Base-by-base conservation (phyloP, 2,329 filamentous ascomycete species). In the Xylaria polymorpha region DNA sequence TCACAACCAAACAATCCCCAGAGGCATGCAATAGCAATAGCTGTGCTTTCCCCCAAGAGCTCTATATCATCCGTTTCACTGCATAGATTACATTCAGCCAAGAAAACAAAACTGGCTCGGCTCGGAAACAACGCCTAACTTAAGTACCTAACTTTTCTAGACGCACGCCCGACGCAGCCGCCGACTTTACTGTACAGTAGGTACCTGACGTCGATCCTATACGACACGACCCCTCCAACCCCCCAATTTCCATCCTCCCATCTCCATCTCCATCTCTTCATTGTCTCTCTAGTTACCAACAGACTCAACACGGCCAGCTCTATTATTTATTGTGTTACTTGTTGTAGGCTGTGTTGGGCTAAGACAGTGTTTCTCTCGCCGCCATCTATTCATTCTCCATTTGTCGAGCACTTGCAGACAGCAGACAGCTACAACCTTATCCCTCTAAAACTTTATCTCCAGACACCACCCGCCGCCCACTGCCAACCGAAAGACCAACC, bases 201-300 rank as follows among this genome's bases (percentile, higher is more conserved):
- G 18, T n/a, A 56, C 48, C 63, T 60, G 43, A 64, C 68, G 56
- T 62, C 50, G 51, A 64, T 61, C 61, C 41, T 5, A 22, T 56
- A 41, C 25, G 32, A 61, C n/a, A n/a, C n/a, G n/a, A n/a, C n/a
- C 60, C 64, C 67, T 64, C 64, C 67, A 55, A 41, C 37, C 43
- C 59, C 29, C 2, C 29, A 29, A 29, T 29, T 4, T 29, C 60
- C 25, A 25, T 15, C 32, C 15, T 12, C 44, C 15, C 51, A 29
- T 29, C 25, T 29, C 25, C 25, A 29, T 29, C 25, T 29, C 25
- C 25, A 29, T 29, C 25, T 29, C 25, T 29, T 10, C 29, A 35
- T 22, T n/a, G n/a, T 9, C 10, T 8, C 7, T 41, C 37, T 4
- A 9, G 29, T 8, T 6, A 20, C 41, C 22, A 46, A 59, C 32